Evolutionary conservation across 2,329 filamentous ascomycete genomes (phyloP), one percentile per base, ranked within the genome.

Genomic region (Dryadomyces quercus-mongolicae): DNA sequence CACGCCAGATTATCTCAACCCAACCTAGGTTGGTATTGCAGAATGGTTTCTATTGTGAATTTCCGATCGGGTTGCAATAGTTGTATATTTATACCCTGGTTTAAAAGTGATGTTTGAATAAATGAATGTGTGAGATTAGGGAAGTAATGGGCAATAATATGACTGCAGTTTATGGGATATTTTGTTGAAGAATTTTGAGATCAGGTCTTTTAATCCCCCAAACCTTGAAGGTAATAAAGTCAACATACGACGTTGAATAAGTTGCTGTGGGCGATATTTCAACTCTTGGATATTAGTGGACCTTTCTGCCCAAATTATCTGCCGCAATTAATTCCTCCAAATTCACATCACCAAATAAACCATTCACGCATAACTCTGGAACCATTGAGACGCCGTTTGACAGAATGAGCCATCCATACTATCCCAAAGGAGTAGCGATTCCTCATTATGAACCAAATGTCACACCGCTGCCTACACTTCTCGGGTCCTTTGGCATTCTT

Each of bases 391-490:
- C n/a, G n/a, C n/a, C n/a, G n/a, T n/a, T n/a, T n/a, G n/a, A n/a
- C 34, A 20, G 9, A 10, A 22, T 46, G 16, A 18, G n/a, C 55
- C 76, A 81, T 58, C 77, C 78, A 0, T 81, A 81, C 59, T 74
- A 72, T 58, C 78, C 78, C 0, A 62, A 63, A 2, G 65, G 66
- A 46, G 69, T 71, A 16, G 55, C 57, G 15, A 71, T 81, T 31
- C 68, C 72, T 1, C 60, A 62, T 46, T 81, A 76, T 60, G 62
- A 60, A 18, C 65, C 74, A 46, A 81, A 81, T 58, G 65, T 64
- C 20, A 64, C 65, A 5, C 63, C 71, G 1, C 51, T 77, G 5
- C 45, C 58, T 6, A 64, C 66, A 16, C 62, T 80, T 9, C 61
- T 75, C 3, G 60, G 60, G 5, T 58, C 65, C 12, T 67, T 76